Evolutionary conservation across 441 rosid genomes (phyloP).

Genomic region (Erodium texanum): DNA sequence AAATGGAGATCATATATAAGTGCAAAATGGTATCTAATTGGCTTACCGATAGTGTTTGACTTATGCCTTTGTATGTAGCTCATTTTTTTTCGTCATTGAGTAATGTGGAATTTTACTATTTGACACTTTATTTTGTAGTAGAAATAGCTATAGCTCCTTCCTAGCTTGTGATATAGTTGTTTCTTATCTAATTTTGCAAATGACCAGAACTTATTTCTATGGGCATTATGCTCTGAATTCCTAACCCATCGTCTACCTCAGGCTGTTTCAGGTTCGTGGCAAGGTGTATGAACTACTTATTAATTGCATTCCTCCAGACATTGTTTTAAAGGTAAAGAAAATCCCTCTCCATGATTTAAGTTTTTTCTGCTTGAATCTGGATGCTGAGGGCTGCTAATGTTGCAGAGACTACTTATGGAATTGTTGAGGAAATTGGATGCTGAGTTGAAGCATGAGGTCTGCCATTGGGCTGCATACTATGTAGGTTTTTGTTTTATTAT

Average conservation of each 20-base stretch:
- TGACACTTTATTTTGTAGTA: background rate
- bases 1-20: background rate
- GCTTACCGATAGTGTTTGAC: background rate
- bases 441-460: constrained; percentile 80
- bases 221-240: constrained; percentile 15
- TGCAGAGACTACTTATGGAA: constrained; percentile 69
- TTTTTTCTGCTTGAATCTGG: background rate
- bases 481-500: constrained; percentile 33
- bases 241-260: constrained; percentile 23
- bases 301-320: constrained; percentile 83
- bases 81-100: background rate
- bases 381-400: constrained; percentile 13
- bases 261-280: constrained; percentile 82
- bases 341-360: constrained; percentile 4
- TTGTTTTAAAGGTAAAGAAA: constrained; percentile 58
- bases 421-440: constrained; percentile 76
- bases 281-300: constrained; percentile 75
- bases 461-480: constrained; percentile 95
- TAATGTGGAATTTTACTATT: background rate
- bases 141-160: background rate
- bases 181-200: background rate
- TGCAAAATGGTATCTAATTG: background rate
- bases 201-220: background rate
- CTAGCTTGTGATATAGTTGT: background rate
- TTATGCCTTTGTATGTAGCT: background rate